phyloP scores from a whole-genome alignment of 768 basidiomycete genomes.

The Tylopilus sp. region DNA sequence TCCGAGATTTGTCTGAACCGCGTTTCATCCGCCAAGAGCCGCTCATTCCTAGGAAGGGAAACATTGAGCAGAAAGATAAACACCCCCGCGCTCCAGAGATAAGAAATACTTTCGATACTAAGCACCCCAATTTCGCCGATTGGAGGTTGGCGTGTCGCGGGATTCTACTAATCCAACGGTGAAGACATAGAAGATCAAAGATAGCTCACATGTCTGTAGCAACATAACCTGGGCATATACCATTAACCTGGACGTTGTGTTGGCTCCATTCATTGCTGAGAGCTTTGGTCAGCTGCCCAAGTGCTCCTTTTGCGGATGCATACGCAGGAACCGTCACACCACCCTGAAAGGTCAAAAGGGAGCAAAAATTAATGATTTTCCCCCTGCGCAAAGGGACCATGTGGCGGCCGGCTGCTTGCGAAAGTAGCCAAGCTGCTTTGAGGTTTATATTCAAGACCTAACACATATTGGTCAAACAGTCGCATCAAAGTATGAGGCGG shows the following conservation, averaged over 20 bases:
- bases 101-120: neutral
- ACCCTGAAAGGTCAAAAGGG: constrained; percentile 48
- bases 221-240: constrained; percentile 85
- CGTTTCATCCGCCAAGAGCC: constrained; percentile 56
- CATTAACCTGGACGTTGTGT: constrained; percentile 86
- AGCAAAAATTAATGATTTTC: constrained; percentile 69
- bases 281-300: constrained; percentile 83
- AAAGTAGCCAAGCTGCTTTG: constrained; percentile 81
- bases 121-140: constrained; percentile 6
- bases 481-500: constrained; percentile 6
- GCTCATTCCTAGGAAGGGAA: constrained; percentile 52
- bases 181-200: constrained; percentile 10
- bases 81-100: constrained; percentile 6
- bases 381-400: constrained; percentile 76
- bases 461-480: constrained; percentile 10
- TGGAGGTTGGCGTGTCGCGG: constrained; percentile 6
- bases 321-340: constrained; percentile 84
- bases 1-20: constrained; percentile 66
- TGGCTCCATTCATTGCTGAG: constrained; percentile 92
- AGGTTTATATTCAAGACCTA: constrained; percentile 87
- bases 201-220: constrained; percentile 76
- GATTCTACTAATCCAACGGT: neutral
- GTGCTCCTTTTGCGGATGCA: constrained; percentile 85
- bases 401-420: constrained; percentile 83
- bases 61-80: constrained; percentile 11